phyloP scores from a whole-genome alignment of 202 grass and related monocot species.

The Panicum virgatum region DNA sequence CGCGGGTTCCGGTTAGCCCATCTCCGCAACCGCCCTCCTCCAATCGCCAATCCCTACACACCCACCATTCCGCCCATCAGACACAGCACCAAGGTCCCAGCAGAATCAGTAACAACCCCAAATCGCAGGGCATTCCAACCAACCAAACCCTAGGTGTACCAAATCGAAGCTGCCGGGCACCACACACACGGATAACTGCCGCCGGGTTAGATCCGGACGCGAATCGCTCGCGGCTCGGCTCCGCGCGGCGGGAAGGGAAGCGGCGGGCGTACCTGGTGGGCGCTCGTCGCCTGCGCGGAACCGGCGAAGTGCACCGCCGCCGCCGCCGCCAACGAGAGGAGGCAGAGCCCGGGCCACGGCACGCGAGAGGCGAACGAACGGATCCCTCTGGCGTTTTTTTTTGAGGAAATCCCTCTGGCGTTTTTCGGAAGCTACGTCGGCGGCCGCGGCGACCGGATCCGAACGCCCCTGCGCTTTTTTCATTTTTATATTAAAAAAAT shows the following conservation, averaged over 20 bases:
- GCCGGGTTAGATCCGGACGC: not conserved
- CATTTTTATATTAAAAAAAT: too few relatives aligned
- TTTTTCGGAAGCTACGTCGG: not conserved
- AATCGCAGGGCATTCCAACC: not conserved
- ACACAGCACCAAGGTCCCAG: not conserved
- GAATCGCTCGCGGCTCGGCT: not conserved
- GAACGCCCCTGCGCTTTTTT: too few relatives aligned
- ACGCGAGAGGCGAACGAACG: not conserved
- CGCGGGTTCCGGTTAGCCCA: slow-evolving; percentile 39
- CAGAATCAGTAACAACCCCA: not conserved
- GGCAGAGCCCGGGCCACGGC: not conserved
- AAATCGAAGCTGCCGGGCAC: not conserved
- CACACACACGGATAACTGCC: not conserved
- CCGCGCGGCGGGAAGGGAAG: not conserved
- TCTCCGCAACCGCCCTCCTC: slow-evolving; percentile 35
- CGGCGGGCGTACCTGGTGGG: not conserved
- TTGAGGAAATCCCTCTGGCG: too few relatives aligned
- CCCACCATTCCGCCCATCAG: slow-evolving; percentile 28
- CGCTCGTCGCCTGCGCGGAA: not conserved
- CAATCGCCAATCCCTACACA: slow-evolving; percentile 21
- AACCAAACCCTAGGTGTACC: slow-evolving; percentile 30
- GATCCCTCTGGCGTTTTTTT: not conserved
- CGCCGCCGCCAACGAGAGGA: not conserved
- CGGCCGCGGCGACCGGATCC: not conserved
- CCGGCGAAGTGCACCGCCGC: not conserved